phyloP scores from a whole-genome alignment of 1,284 basidiomycete species.

The Prillingera fragicola region DNA sequence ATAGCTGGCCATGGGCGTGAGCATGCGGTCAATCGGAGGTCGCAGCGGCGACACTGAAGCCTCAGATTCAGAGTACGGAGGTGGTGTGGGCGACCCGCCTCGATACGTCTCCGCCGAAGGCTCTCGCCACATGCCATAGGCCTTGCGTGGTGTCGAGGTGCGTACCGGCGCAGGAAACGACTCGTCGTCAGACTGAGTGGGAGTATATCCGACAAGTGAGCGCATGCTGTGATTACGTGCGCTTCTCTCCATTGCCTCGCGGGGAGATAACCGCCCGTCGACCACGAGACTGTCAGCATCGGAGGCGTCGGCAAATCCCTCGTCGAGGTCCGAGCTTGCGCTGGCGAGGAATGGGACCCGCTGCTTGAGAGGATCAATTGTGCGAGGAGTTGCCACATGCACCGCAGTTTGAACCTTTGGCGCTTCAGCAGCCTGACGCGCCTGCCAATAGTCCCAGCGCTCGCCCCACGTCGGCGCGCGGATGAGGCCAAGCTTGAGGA shows the following conservation, averaged over 20 bases:
- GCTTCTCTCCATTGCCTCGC: conserved; percentile 6
- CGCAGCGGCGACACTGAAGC: neutral
- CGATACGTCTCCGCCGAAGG: too few species aligned
- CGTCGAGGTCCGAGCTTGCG: conserved; percentile 42
- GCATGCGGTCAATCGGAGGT: neutral
- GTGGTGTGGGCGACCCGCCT: conserved; percentile 1
- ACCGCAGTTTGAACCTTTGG: neutral
- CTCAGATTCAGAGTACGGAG: conserved; percentile 8
- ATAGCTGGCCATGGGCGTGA: neutral
- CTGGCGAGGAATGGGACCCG: conserved; percentile 40
- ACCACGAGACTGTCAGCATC: conserved; percentile 2
- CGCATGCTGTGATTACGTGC: conserved; percentile 3
- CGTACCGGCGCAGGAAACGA: conserved; percentile 4
- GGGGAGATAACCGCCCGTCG: conserved; percentile 6
- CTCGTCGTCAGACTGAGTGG: conserved; percentile 2
- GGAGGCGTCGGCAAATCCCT: conserved; percentile 25
- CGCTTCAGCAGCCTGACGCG: neutral
- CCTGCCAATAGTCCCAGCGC: conserved; percentile 42
- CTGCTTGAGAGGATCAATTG: conserved; percentile 11
- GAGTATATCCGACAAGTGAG: conserved; percentile 14
- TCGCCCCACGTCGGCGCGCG: conserved; percentile 44
- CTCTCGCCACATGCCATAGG: too few species aligned
- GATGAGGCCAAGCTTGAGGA: conserved; percentile 45
- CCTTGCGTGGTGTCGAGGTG: conserved; percentile 9
- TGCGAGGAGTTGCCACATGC: too few species aligned